Evolutionary conservation across 2,329 filamentous ascomycete genomes (phyloP).

Genomic region (Venturia nashicola): DNA sequence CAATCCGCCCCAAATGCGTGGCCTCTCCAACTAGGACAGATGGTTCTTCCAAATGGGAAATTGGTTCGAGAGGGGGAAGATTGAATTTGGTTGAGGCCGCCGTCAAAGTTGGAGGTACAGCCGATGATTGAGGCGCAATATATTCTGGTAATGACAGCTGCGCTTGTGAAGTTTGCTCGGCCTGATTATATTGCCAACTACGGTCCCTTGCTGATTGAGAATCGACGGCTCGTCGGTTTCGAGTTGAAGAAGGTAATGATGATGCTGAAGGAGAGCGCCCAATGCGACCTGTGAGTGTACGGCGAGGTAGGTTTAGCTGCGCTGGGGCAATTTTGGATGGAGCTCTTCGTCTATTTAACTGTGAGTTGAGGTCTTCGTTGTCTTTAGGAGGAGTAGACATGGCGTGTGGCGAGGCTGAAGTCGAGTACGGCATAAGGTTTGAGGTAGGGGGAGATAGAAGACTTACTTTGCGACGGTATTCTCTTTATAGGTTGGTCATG

Average conservation of each 20-base stretch:
- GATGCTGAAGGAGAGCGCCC: neutral
- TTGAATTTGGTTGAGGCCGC: neutral
- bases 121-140: neutral
- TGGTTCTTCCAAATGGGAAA: neutral
- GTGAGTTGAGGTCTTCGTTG: conserved; percentile 2
- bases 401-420: neutral
- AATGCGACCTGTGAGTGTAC: conserved; percentile 3
- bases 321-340: neutral
- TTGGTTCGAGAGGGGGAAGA: neutral
- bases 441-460: conserved; percentile 4
- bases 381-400: neutral
- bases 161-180: neutral
- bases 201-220: neutral
- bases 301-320: conserved; percentile 2
- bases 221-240: neutral
- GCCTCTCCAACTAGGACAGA: neutral
- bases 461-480: neutral
- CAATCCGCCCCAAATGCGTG: neutral
- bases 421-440: conserved; percentile 1
- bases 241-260: neutral
- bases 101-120: neutral
- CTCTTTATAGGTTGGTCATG: neutral
- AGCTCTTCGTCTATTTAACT: neutral
- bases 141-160: neutral
- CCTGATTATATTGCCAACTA: neutral